Base-by-base conservation (phyloP, 371 early-diverging fungal genomes). In the Coemansia sp. region DNA sequence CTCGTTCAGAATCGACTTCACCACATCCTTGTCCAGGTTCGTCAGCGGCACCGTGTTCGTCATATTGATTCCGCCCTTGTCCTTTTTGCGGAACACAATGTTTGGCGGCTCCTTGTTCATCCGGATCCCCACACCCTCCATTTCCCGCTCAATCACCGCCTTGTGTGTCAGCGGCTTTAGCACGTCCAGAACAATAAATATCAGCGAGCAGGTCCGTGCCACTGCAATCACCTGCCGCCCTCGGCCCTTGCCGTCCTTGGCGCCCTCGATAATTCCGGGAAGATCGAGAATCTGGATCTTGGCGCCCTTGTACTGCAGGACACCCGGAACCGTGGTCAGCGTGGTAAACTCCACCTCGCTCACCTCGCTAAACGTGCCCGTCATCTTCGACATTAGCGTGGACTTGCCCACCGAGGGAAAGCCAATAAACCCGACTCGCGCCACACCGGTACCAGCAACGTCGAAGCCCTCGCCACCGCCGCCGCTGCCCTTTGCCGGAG, bases 261-360 rank as follows among this genome's bases (percentile, higher is more conserved):
- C 99, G 10, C 88, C 89, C 63, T 87, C 87, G 39, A 89, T 86
- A 55, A 89, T 88, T 0, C 89, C 86, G 1, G 88, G 87, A 39
- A 89, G 70, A 74, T 89, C 89, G 33, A 85, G 80, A 36, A 84
- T 82, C 76, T 92, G 93, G 64, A 91, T 83, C 66, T 91, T 94
- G n/a, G 99, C 99, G 56, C 99, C 99, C 80, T 99, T 95, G 81
- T 99, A 95, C 64, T 95, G 89, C 67, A 99, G 81, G 12, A 95
- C 85, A 61, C 83, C 86, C 18, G 99, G 99, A 38, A 98, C 94
- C 16, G 95, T 95, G 11, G 99, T 99, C 51, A 99, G 84, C 8
- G 99, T 99, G 55, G 99, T 99, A 84, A 99, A 99, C 83, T 99
- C 99, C 78, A 99, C 98, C 24, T 90, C 93, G 72, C 87, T 92